Evolutionary conservation across 2,329 filamentous ascomycete species (phyloP).

Genomic region (Botrytis tulipae): DNA sequence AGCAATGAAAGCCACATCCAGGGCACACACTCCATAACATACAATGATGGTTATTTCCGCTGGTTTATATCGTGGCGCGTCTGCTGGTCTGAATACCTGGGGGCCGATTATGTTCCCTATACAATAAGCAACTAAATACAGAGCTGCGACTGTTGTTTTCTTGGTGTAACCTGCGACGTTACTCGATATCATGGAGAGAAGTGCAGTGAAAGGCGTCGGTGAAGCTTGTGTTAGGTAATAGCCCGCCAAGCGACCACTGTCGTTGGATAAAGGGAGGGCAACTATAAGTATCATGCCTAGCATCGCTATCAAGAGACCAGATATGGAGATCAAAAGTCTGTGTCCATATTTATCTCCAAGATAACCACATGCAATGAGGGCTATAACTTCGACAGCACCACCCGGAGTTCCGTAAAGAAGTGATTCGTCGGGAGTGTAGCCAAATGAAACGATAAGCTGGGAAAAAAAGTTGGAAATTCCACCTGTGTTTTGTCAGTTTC

Average conservation of each 20-base stretch:
- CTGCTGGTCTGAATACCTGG: constrained; percentile 41
- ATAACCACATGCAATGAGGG: constrained; percentile 33
- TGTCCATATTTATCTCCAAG: constrained; percentile 34
- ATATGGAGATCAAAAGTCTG: constrained; percentile 38
- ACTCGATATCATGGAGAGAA: constrained; percentile 41
- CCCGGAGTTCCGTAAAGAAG: constrained; percentile 36
- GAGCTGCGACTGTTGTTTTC: constrained; percentile 48
- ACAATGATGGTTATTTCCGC: constrained; percentile 49
- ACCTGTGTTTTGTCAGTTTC: constrained; percentile 34
- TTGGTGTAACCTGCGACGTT: constrained; percentile 51
- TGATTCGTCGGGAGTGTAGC: constrained; percentile 37
- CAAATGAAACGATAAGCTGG: constrained; percentile 53
- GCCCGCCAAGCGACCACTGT: constrained; percentile 41
- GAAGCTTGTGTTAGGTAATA: constrained; percentile 54
- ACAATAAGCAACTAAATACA: constrained; percentile 50
- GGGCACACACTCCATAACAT: constrained; percentile 28
- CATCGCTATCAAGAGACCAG: constrained; percentile 40
- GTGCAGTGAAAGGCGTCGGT: constrained; percentile 48
- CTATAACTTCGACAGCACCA: constrained; percentile 35
- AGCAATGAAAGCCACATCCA: constrained; percentile 33
- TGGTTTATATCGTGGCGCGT: constrained; percentile 46
- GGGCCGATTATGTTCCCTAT: constrained; percentile 53
- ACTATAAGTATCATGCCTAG: constrained; percentile 40
- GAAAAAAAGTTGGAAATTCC: constrained; percentile 59
- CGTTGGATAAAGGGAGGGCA: constrained; percentile 40